Conservation (phyloP, 306 rosid genomes). For the Senna siamea region DNA sequence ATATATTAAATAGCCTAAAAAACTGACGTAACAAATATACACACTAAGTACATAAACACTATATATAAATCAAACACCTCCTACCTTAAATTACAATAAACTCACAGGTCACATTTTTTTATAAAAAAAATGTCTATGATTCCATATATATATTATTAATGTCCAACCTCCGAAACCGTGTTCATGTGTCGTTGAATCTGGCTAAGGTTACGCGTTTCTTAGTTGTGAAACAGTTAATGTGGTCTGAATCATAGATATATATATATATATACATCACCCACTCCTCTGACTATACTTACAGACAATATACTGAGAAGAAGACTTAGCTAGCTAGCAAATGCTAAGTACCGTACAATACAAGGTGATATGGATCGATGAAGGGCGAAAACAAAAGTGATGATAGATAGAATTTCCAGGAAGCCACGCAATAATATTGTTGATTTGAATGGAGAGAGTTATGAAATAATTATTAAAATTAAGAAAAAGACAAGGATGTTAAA, state of each 20-base stretch:
- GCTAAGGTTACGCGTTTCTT: constrained; percentile 25
- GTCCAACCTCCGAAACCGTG: constrained; percentile 28
- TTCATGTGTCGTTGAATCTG: background rate
- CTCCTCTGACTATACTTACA: background rate
- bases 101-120: no score
- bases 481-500: background rate
- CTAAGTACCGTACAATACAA: no score
- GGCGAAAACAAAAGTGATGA: no score
- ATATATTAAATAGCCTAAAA: background rate
- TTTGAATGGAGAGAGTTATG: no score
- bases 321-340: no score
- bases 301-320: background rate
- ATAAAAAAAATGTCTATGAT: no score
- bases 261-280: background rate
- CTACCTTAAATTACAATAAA: no score
- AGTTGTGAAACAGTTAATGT: constrained; percentile 30
- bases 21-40: constrained; percentile 11
- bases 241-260: background rate
- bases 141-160: no score
- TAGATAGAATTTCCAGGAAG: background rate
- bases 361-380: no score
- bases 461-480: no score
- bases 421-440: background rate
- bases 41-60: background rate
- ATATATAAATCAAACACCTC: no score